Conservation (phyloP, 306 rosid species). For the Mimosa pudica region DNA sequence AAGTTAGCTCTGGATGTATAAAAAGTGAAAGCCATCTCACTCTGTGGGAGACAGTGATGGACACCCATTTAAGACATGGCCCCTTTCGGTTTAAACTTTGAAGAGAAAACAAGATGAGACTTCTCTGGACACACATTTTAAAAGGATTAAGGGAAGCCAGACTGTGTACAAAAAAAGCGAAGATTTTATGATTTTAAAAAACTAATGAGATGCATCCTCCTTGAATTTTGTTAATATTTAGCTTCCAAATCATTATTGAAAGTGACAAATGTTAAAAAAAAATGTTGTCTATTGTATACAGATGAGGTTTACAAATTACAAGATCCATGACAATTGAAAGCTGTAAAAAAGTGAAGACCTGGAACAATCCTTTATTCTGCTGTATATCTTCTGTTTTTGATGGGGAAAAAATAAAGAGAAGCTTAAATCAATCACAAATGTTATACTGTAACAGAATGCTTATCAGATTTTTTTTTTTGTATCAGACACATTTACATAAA, state of each 20-base stretch:
- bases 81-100: conserved; percentile 47
- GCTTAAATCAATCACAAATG: conserved; percentile 48
- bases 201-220: conserved; percentile 38
- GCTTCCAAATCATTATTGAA: conserved; percentile 18
- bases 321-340: conserved; percentile 34
- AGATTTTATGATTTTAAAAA: conserved; percentile 38
- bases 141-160: conserved; percentile 37
- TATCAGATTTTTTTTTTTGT: conserved; percentile 15
- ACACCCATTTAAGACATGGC: conserved; percentile 60
- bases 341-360: conserved; percentile 33
- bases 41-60: conserved; percentile 63
- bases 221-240: conserved; percentile 17
- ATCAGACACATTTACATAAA: conserved; percentile 69
- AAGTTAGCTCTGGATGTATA: conserved; percentile 43
- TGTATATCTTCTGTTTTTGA: conserved; percentile 43
- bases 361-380: conserved; percentile 50
- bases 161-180: conserved; percentile 19
- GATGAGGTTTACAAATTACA: conserved; percentile 36
- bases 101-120: conserved; percentile 33
- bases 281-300: conserved; percentile 40
- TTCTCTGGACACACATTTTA: conserved; percentile 44
- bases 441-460: conserved; percentile 41
- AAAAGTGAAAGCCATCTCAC: conserved; percentile 55
- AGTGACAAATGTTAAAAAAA: conserved; percentile 26
- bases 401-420: conserved; percentile 41